Conservation (phyloP, 495 filamentous ascomycete species). For the Annulohypoxylon nitens region DNA sequence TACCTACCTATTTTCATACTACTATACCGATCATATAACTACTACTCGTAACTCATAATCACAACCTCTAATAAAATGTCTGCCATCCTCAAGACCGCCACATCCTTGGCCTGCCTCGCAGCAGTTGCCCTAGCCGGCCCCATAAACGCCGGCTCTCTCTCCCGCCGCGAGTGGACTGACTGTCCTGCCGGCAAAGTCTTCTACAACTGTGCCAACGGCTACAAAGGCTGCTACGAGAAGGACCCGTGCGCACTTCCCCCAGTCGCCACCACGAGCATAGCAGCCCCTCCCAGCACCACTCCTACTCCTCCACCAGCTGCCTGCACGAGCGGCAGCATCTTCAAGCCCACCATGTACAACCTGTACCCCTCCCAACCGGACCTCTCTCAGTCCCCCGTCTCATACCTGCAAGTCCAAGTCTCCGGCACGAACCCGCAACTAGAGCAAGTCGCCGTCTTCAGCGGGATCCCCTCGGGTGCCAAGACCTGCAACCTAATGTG, state of each 20-base stretch:
- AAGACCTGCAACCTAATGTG: conserved; percentile 52
- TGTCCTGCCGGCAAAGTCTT: conserved; percentile 28
- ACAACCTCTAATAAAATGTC: conserved; percentile 21
- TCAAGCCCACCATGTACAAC: conserved; percentile 63
- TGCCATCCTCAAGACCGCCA: conserved; percentile 36
- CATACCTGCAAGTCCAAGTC: conserved; percentile 48
- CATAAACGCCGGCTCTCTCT: conserved; percentile 17
- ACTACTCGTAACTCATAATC: neutral
- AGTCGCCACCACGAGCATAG: conserved; percentile 2
- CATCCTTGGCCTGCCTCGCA: conserved; percentile 37
- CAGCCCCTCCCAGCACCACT: neutral
- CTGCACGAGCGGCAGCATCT: conserved; percentile 68
- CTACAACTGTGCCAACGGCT: conserved; percentile 42
- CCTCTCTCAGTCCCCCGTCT: conserved; percentile 53
- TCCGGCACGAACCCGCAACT: conserved; percentile 40
- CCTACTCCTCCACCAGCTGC: neutral
- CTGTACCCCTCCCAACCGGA: conserved; percentile 66
- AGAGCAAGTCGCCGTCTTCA: conserved; percentile 54
- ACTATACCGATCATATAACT: neutral
- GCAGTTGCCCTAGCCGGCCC: conserved; percentile 27
- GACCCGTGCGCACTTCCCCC: conserved; percentile 42
- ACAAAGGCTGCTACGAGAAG: conserved; percentile 32
- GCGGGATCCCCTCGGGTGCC: conserved; percentile 49
- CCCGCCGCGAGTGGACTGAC: conserved; percentile 25
- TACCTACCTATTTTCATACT: neutral